Evolutionary conservation across 306 rosid species (phyloP).

Genomic region (Corylus avellana): DNA sequence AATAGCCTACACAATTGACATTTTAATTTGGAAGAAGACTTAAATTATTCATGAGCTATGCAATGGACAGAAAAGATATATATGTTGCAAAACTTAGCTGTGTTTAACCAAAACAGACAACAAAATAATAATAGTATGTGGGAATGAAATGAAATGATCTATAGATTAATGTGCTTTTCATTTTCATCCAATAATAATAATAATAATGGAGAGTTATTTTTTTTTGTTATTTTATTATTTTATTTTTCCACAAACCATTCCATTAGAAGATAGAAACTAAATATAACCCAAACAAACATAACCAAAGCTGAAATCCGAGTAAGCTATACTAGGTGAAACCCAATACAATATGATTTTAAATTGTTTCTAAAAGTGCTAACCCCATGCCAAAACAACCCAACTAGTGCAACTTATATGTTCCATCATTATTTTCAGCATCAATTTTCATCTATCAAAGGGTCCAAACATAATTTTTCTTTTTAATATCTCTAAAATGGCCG

Average conservation of each 20-base stretch:
- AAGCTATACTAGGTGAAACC: background rate
- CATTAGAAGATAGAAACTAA: background rate
- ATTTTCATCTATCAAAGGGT: background rate
- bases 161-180: no score
- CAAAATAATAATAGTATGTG: background rate
- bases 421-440: background rate
- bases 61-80: slow-evolving; percentile 1
- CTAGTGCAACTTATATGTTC: background rate
- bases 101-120: background rate
- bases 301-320: background rate
- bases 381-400: slow-evolving; percentile 4
- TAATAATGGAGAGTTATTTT: background rate
- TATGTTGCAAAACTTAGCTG: slow-evolving; percentile 10
- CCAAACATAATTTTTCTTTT: background rate
- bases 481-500: background rate
- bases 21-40: slow-evolving; percentile 5
- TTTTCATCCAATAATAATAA: no score
- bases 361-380: background rate
- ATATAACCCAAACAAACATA: background rate
- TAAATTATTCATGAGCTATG: slow-evolving; percentile 4
- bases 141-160: no score
- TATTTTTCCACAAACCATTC: background rate
- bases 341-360: background rate
- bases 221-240: no score
- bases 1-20: slow-evolving; percentile 16